Percentiles rank a stretch among this genome's conserved stretches.
Evolutionary conservation across 164 flowering plant species (phyloP).

Genomic region (Protea cynaroides): DNA sequence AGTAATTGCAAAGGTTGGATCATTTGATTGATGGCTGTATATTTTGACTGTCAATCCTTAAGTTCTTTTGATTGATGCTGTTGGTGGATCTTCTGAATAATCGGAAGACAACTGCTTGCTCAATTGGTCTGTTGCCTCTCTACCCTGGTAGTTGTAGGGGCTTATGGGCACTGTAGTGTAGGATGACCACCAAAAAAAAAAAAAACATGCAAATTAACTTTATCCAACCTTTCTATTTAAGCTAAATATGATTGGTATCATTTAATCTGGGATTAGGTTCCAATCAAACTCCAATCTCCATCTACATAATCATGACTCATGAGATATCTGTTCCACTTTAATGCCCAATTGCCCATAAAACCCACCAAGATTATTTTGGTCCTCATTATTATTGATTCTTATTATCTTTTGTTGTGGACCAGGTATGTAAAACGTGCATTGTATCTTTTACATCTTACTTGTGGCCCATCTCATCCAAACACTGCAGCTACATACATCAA

Average conservation of each 20-base stretch:
- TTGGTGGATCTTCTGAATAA: too few species aligned
- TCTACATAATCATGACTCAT: background rate
- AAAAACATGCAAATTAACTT: too few species aligned
- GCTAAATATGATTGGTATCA: background rate
- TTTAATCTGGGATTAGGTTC: background rate
- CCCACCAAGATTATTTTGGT: background rate
- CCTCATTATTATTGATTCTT: conserved; percentile 3
- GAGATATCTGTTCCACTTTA: background rate
- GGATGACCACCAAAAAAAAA: too few species aligned
- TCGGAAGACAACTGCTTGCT: too few species aligned
- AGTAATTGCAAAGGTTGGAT: too few species aligned
- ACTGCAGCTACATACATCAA: conserved; percentile 99
- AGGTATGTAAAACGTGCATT: conserved; percentile 97
- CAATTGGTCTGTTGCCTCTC: too few species aligned
- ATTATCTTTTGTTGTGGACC: conserved; percentile 10
- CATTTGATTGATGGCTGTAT: background rate
- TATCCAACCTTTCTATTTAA: background rate
- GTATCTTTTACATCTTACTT: conserved; percentile 89
- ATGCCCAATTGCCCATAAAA: background rate
- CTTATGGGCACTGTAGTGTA: too few species aligned
- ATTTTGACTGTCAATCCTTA: background rate
- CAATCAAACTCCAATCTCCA: background rate
- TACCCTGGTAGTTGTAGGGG: too few species aligned
- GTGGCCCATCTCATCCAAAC: conserved; percentile 99
- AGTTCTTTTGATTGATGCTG: background rate